phyloP scores from a whole-genome alignment of 176 grass and related monocot genomes.

The Lolium multiflorum region DNA sequence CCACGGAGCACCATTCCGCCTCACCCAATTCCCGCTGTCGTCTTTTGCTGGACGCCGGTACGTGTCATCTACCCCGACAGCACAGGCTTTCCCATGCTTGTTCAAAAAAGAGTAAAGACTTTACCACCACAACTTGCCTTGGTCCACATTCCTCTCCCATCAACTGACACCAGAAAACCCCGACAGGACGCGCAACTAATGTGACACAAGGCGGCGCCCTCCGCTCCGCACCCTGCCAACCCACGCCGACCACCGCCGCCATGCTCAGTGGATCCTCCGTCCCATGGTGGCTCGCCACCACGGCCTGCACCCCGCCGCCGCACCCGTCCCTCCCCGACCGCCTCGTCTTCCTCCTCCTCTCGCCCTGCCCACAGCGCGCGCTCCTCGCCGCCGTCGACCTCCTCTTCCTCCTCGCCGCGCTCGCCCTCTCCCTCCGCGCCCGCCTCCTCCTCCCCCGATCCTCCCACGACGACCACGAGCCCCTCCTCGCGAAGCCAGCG shows the following conservation, averaged over 20 bases:
- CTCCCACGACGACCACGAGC: neutral
- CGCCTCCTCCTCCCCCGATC: neutral
- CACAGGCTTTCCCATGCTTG: too few species aligned
- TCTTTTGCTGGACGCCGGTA: too few species aligned
- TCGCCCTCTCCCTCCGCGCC: constrained; percentile 18
- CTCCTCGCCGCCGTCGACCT: constrained; percentile 38
- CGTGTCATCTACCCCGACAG: too few species aligned
- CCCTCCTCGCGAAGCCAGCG: constrained; percentile 38
- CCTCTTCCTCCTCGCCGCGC: constrained; percentile 47
- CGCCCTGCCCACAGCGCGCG: constrained; percentile 54
- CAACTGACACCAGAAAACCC: too few species aligned
- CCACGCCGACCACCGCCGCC: neutral
- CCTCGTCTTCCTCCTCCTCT: constrained; percentile 56
- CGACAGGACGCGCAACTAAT: too few species aligned
- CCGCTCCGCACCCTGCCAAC: too few species aligned
- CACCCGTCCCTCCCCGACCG: neutral
- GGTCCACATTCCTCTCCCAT: too few species aligned
- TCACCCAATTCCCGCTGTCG: too few species aligned
- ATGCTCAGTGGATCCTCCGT: neutral
- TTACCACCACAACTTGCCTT: too few species aligned
- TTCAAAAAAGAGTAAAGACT: too few species aligned
- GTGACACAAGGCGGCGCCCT: too few species aligned
- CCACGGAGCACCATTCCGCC: too few species aligned
- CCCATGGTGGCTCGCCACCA: constrained; percentile 52
- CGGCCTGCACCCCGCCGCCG: constrained; percentile 25